phyloP scores from a whole-genome alignment of 2,329 filamentous ascomycete genomes.

The Exophiala oligosperma region DNA sequence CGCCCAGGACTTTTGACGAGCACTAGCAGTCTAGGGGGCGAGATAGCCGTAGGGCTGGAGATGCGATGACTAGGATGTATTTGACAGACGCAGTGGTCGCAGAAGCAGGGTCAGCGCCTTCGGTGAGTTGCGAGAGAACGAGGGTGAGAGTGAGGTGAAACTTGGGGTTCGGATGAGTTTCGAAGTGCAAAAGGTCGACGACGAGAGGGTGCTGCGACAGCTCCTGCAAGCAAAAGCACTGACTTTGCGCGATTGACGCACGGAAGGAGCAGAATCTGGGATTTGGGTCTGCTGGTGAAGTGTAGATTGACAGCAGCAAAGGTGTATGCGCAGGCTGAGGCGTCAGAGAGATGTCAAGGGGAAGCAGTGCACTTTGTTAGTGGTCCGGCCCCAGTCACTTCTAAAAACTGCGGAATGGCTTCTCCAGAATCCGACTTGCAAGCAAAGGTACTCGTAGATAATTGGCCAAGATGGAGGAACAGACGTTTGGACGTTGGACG shows the following conservation, averaged over 20 bases:
- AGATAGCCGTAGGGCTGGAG: neutral
- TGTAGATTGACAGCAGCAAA: neutral
- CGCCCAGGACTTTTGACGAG: slow-evolving; percentile 6
- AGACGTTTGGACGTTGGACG: too few species aligned
- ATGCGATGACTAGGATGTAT: neutral
- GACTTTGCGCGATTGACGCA: neutral
- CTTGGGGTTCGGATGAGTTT: neutral
- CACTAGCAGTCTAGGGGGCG: neutral
- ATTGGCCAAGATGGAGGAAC: too few species aligned
- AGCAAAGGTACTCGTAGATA: neutral
- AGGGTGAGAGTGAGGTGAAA: neutral
- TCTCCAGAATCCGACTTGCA: neutral
- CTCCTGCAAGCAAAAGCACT: neutral
- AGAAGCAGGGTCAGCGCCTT: neutral
- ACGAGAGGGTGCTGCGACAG: neutral
- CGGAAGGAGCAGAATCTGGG: neutral
- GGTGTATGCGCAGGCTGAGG: neutral
- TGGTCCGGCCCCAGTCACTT: neutral
- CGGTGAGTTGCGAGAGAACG: neutral
- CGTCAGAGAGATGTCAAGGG: neutral
- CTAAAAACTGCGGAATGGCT: neutral
- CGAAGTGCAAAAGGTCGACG: neutral
- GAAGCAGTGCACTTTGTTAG: neutral
- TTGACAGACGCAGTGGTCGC: neutral
- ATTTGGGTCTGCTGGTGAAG: neutral